Percentiles rank a stretch among this genome's conserved stretches.
Conservation (phyloP, 345 rosid genomes). For the Lepidium aucheri region DNA sequence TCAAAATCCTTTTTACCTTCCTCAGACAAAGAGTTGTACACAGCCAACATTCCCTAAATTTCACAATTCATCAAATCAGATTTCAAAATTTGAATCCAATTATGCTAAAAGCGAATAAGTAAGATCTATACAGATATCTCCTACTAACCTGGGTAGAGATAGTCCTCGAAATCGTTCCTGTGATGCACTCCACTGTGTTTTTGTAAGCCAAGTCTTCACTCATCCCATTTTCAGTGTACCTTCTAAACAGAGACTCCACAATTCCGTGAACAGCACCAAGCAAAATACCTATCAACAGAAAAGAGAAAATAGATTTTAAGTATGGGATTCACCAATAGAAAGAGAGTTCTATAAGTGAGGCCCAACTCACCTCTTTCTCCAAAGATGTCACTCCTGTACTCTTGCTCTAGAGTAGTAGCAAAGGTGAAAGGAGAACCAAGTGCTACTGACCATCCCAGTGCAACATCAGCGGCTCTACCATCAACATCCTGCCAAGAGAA, state of each 20-base stretch:
- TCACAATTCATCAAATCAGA: not conserved
- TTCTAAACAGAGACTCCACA: constrained; percentile 73
- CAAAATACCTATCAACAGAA: constrained; percentile 47
- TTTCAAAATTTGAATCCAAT: not conserved
- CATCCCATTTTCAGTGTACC: constrained; percentile 78
- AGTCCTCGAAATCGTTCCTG: constrained; percentile 67
- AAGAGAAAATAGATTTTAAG: not conserved
- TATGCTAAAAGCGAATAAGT: not conserved
- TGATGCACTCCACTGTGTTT: constrained; percentile 87
- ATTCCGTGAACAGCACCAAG: constrained; percentile 90
- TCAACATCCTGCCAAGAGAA: constrained; percentile 62
- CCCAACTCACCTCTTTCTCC: constrained; percentile 73
- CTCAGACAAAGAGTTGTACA: constrained; percentile 64
- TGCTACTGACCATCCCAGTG: constrained; percentile 89
- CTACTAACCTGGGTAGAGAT: constrained; percentile 71
- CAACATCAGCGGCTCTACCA: constrained; percentile 82
- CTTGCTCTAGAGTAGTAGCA: constrained; percentile 84
- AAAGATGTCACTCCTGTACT: constrained; percentile 92
- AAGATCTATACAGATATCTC: not conserved
- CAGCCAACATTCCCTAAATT: constrained; percentile 83
- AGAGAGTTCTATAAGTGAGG: not conserved
- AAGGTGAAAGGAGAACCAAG: constrained; percentile 91
- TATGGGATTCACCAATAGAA: not conserved
- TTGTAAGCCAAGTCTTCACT: constrained; percentile 68
- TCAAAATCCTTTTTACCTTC: constrained; percentile 73